Evolutionary conservation across 1,284 basidiomycete species (phyloP).

Genomic region (Pholiota adiposa): DNA sequence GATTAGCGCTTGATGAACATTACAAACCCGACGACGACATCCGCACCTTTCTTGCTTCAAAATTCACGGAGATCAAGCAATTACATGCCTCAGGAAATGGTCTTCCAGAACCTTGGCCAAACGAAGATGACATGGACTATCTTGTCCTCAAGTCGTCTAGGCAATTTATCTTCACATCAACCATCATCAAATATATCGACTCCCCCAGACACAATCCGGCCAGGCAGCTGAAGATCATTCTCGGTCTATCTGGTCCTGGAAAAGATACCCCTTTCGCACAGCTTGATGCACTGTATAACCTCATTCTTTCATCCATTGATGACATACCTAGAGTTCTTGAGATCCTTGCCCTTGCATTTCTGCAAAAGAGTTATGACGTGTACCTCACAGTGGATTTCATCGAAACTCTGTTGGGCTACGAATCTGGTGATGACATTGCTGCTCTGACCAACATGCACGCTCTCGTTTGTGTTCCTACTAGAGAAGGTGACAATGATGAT

Average conservation of each 20-base stretch:
- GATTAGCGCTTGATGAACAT: background rate
- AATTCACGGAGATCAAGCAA: conserved; percentile 10
- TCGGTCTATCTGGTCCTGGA: background rate
- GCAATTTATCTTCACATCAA: conserved; percentile 20
- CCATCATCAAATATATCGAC: conserved; percentile 15
- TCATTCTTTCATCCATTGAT: conserved; percentile 11
- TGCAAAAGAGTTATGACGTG: background rate
- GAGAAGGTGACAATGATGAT: background rate
- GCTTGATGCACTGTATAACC: conserved; percentile 12
- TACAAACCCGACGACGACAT: conserved; percentile 11
- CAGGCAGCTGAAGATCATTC: background rate
- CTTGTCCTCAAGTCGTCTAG: conserved; percentile 16
- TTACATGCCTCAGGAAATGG: conserved; percentile 1
- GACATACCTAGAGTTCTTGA: background rate
- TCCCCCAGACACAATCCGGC: background rate
- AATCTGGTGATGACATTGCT: background rate
- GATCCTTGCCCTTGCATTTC: conserved; percentile 1
- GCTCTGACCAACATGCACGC: background rate
- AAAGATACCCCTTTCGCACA: conserved; percentile 10
- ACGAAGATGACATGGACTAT: background rate
- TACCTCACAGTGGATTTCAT: background rate
- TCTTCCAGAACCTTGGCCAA: conserved; percentile 11
- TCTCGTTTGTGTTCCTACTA: background rate
- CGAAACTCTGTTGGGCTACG: background rate
- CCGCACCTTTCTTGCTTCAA: conserved; percentile 1